Evolutionary conservation across 331 rosid species (phyloP), one percentile per base, ranked within the genome.

Genomic region (Acacia pycnantha): DNA sequence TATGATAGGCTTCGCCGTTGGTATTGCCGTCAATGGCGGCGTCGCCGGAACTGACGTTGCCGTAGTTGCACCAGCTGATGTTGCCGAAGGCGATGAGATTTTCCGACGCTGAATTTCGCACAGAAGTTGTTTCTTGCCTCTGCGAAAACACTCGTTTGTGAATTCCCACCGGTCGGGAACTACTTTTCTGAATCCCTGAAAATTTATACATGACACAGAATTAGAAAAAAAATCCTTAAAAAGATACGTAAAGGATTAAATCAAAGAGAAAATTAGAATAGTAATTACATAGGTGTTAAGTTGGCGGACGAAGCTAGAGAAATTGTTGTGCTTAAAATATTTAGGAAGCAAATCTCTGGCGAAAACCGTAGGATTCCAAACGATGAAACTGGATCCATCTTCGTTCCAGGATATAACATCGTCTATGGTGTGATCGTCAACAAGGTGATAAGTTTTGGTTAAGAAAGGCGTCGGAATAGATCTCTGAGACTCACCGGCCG

Each of bases 151-250:
- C 12, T 94, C 98, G 84, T 96, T 94, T 2, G 93, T 84, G 75
- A 96, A 96, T 78, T 96, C 99, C 97, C 98, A 96, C 21, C 99
- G 97, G 70, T 96, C 98, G 59, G 97, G 90, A 29, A 91, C 94
- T 2, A 96, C 94, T 37, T 96, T 96, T 18, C 92, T 85, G 76
- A 96, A 96, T 85, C 98, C 97, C 98, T 96, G 94, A 3, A 92
- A 95, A 80, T 35, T 8, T 18, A 35, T 0, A 66, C 18, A 16
- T 40, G 9, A 6, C 37, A 1, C 3, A 41, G 7, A 67, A 33
- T 10, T 35, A 1, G 27, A 6, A n/a, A 15, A 15, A 3, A 11
- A 14, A 15, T 0, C 31, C 29, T 2, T 24, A 22, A 3, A 37
- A 10, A 2, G 9, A 71, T 2, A 24, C 3, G 8, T 12, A 12